Evolutionary conservation across 2,329 filamentous ascomycete species (phyloP).

Genomic region (Bipolaris zeicola): DNA sequence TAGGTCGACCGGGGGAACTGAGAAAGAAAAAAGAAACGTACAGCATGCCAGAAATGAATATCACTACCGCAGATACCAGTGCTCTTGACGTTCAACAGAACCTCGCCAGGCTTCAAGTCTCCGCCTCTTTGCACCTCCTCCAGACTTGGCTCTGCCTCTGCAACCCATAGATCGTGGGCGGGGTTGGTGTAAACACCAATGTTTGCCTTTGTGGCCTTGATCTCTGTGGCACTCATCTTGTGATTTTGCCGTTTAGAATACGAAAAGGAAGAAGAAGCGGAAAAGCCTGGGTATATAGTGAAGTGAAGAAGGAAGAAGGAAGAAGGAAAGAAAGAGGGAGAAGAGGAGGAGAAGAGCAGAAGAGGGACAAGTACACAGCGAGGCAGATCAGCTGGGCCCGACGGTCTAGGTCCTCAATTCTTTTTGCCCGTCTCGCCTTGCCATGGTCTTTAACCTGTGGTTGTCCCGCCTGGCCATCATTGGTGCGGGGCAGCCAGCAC

Average conservation of each 20-base stretch:
- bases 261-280: background rate
- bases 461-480: slow-evolving; percentile 5
- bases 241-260: background rate
- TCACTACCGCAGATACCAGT: slow-evolving; percentile 97
- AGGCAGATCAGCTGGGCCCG: slow-evolving; percentile 8
- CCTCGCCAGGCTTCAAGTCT: slow-evolving; percentile 77
- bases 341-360: background rate
- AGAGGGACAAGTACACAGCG: background rate
- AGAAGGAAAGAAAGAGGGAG: background rate
- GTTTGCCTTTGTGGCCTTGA: slow-evolving; percentile 73
- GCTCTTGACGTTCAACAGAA: slow-evolving; percentile 86
- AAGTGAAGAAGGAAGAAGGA: background rate
- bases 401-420: slow-evolving; percentile 4
- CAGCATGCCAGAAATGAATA: slow-evolving; percentile 96
- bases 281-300: background rate
- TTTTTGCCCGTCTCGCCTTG: slow-evolving; percentile 1
- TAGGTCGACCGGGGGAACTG: background rate
- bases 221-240: slow-evolving; percentile 34
- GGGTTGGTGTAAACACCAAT: slow-evolving; percentile 97
- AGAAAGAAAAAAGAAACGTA: slow-evolving; percentile 25
- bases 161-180: slow-evolving; percentile 87
- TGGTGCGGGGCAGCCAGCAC: slow-evolving; percentile 12
- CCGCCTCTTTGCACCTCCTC: slow-evolving; percentile 74
- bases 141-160: slow-evolving; percentile 73
- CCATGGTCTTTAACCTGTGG: slow-evolving; percentile 9